Evolutionary conservation across 257 asterid genomes (phyloP).

Genomic region (Primulina tabacum): DNA sequence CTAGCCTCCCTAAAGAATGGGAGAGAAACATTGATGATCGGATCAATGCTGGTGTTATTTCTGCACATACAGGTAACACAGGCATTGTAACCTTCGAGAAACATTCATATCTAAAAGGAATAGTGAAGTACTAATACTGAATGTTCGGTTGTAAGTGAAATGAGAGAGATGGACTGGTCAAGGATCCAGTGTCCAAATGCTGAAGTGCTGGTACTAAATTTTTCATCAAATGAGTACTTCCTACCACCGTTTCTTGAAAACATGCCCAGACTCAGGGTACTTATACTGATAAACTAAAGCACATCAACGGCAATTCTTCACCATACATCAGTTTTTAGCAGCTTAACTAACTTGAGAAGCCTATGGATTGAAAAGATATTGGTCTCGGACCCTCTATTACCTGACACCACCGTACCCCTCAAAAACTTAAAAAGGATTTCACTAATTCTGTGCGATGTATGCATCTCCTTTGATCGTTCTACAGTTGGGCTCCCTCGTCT

Average conservation of each 20-base stretch:
- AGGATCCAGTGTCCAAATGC: conserved; percentile 77
- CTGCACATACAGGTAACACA: conserved; percentile 69
- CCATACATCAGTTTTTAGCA: conserved; percentile 57
- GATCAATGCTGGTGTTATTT: conserved; percentile 75
- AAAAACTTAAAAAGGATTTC: conserved; percentile 59
- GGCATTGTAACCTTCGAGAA: conserved; percentile 14
- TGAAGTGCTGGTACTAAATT: conserved; percentile 81
- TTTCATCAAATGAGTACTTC: conserved; percentile 55
- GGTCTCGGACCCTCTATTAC: conserved; percentile 47
- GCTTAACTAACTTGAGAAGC: conserved; percentile 66
- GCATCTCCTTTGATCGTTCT: conserved; percentile 42
- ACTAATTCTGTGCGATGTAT: conserved; percentile 63
- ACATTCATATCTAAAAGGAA: not conserved
- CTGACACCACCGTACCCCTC: conserved; percentile 59
- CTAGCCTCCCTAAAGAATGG: too few relatives aligned
- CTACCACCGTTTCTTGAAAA: conserved; percentile 69
- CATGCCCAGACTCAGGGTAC: conserved; percentile 80
- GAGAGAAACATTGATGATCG: too few relatives aligned
- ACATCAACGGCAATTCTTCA: conserved; percentile 46
- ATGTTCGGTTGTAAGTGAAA: conserved; percentile 48
- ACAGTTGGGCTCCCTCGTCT: conserved; percentile 47
- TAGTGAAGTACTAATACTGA: not conserved
- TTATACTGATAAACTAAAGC: conserved; percentile 67
- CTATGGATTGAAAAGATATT: conserved; percentile 75
- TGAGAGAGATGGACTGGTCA: conserved; percentile 76